Evolutionary conservation across 2,329 filamentous ascomycete species (phyloP).

Genomic region (Verticillium isaacii): DNA sequence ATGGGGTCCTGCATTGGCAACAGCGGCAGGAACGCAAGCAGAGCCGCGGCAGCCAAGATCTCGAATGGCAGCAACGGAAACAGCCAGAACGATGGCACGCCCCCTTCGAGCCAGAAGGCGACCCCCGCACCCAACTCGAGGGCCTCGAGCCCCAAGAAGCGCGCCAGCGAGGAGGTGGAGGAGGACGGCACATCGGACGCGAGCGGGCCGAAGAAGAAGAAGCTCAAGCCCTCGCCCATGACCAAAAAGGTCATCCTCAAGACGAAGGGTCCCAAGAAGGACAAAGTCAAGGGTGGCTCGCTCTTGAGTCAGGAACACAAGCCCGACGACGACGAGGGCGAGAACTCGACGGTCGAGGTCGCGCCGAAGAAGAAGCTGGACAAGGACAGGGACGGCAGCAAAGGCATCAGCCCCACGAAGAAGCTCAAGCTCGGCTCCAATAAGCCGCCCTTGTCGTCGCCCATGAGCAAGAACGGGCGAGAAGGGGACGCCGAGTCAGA

Average conservation of each 20-base stretch:
- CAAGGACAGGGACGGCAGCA: slow-evolving; percentile 13
- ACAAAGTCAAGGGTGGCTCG: slow-evolving; percentile 48
- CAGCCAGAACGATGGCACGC: slow-evolving; percentile 51
- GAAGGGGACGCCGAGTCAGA: slow-evolving; percentile 49
- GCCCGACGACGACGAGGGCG: slow-evolving; percentile 20
- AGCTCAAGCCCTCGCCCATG: slow-evolving; percentile 41
- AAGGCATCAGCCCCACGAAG: slow-evolving; percentile 34
- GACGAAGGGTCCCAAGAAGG: slow-evolving; percentile 49
- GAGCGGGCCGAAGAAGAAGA: slow-evolving; percentile 52
- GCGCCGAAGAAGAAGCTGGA: slow-evolving; percentile 26
- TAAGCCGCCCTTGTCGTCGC: slow-evolving; percentile 44
- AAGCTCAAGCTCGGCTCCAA: slow-evolving; percentile 32
- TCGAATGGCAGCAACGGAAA: slow-evolving; percentile 46
- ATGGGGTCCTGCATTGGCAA: slow-evolving; percentile 66
- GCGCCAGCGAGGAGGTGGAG: slow-evolving; percentile 51
- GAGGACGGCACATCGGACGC: slow-evolving; percentile 47
- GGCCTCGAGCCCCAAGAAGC: slow-evolving; percentile 51
- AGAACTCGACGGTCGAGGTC: slow-evolving; percentile 20
- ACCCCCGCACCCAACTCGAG: slow-evolving; percentile 53
- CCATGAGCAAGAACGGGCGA: slow-evolving; percentile 44
- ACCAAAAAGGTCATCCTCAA: slow-evolving; percentile 55
- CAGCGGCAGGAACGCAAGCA: slow-evolving; percentile 57
- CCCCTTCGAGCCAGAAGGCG: slow-evolving; percentile 58
- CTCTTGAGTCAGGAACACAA: slow-evolving; percentile 45
- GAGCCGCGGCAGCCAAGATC: slow-evolving; percentile 59